These are phyloP conservation scores for Cutaneotrichosporon curvatum DNA, from an alignment of 1,284 basidiomycete genomes.

Conservation along the genomic window DNA sequence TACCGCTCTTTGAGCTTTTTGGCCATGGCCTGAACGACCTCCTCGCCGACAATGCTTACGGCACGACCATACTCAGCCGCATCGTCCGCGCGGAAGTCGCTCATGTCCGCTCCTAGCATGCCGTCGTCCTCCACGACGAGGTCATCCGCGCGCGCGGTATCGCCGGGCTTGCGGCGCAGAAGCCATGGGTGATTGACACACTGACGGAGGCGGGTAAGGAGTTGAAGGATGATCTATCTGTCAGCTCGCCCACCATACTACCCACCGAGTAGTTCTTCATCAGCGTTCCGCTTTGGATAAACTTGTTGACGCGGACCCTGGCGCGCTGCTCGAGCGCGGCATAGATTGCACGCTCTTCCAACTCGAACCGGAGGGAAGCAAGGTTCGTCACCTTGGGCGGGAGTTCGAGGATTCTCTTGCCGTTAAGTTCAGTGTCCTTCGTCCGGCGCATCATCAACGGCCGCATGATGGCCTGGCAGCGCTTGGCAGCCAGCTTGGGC, in stretches of 20 bases:
- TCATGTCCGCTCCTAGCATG: slow-evolving; percentile 20
- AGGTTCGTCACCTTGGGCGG: slow-evolving; percentile 34
- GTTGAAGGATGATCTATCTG: slow-evolving; percentile 25
- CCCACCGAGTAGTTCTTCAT: slow-evolving; percentile 37
- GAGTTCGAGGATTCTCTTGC: slow-evolving; percentile 35
- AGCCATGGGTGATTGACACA: slow-evolving; percentile 39
- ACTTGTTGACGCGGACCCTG: slow-evolving; percentile 41
- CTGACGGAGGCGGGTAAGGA: slow-evolving; percentile 38
- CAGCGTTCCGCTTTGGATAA: slow-evolving; percentile 39
- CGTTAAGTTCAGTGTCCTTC: slow-evolving; percentile 42
- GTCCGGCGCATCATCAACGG: slow-evolving; percentile 36
- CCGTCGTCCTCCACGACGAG: slow-evolving; percentile 30
- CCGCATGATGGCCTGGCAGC: slow-evolving; percentile 37
- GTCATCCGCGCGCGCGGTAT: slow-evolving; percentile 21
- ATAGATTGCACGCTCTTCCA: slow-evolving; percentile 44
- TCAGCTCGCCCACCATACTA: background rate
- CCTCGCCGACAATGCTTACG: slow-evolving; percentile 16
- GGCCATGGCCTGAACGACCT: slow-evolving; percentile 24
- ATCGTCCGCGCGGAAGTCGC: slow-evolving; percentile 17
- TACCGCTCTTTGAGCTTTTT: slow-evolving; percentile 29
- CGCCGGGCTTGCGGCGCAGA: slow-evolving; percentile 29
- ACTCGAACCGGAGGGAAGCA: slow-evolving; percentile 33
- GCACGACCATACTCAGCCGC: slow-evolving; percentile 30
- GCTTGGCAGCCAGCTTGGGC: slow-evolving; percentile 35
- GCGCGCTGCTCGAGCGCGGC: slow-evolving; percentile 36